These are phyloP conservation scores for Saccharomycopsis crataegensis DNA, from an alignment of 1,139 yeast genomes.

Conservation along the genomic window DNA sequence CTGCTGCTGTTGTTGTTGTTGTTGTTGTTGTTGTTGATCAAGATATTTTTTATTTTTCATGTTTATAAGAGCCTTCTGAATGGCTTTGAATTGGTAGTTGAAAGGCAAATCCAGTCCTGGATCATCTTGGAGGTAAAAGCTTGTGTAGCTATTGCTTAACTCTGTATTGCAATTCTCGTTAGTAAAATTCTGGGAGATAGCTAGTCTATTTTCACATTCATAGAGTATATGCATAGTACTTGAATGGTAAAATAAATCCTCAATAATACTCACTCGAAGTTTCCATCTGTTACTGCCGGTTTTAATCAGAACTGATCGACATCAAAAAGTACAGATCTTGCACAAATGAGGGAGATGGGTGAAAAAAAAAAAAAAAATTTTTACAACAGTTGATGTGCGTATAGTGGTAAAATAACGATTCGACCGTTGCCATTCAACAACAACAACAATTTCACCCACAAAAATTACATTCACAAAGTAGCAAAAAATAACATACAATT, in stretches of 20 bases:
- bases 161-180: background rate
- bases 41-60: slow-evolving; percentile 10
- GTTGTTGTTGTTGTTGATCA: background rate
- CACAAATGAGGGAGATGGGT: too few species aligned
- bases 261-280: background rate
- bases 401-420: too few species aligned
- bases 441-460: too few species aligned
- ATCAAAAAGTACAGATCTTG: too few species aligned
- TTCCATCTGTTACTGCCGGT: background rate
- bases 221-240: too few species aligned
- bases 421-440: too few species aligned
- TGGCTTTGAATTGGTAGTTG: slow-evolving; percentile 13
- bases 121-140: background rate
- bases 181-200: too few species aligned
- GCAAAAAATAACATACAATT: background rate
- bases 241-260: background rate
- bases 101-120: slow-evolving; percentile 8
- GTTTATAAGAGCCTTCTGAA: slow-evolving; percentile 10
- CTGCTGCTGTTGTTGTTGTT: background rate
- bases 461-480: too few species aligned
- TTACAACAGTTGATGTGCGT: too few species aligned
- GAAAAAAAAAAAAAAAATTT: too few species aligned
- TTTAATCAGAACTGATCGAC: too few species aligned
- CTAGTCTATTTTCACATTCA: too few species aligned
- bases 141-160: background rate